phyloP scores from a whole-genome alignment of 2,329 filamentous ascomycete genomes.

The Stachybotrys elegans region DNA sequence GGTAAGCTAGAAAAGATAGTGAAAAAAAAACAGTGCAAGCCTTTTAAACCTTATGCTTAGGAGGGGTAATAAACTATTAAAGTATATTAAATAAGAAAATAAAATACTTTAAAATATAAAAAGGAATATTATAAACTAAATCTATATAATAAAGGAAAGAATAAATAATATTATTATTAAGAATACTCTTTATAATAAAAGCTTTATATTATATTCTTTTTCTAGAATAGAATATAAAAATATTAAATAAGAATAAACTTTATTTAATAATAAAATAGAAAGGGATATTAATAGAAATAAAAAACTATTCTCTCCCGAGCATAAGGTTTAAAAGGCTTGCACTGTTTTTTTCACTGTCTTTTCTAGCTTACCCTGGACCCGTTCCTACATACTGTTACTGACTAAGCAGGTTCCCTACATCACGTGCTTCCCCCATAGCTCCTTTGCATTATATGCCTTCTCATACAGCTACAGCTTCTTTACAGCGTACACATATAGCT shows the following conservation, averaged over 20 bases:
- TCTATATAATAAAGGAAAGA: constrained; percentile 1
- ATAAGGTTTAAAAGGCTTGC: too few relatives aligned
- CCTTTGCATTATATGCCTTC: too few relatives aligned
- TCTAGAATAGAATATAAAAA: constrained; percentile 2
- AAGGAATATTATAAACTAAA: constrained; percentile 1
- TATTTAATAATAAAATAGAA: neutral
- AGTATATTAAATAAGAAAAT: constrained; percentile 2
- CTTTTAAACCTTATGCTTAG: neutral
- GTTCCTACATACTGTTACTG: too few relatives aligned
- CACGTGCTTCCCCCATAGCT: too few relatives aligned
- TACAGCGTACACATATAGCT: too few relatives aligned
- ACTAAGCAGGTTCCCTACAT: too few relatives aligned
- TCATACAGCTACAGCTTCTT: too few relatives aligned
- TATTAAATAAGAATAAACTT: constrained; percentile 4
- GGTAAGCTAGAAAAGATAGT: neutral
- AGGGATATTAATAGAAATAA: constrained; percentile 4
- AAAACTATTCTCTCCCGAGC: too few relatives aligned
- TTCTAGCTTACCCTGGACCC: too few relatives aligned
- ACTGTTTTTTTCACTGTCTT: too few relatives aligned
- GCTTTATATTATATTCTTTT: neutral
- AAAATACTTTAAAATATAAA: neutral
- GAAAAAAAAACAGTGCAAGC: neutral
- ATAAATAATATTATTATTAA: constrained; percentile 2
- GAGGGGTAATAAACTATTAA: neutral
- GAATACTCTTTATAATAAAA: constrained; percentile 1